Percentiles rank a stretch among this genome's conserved stretches.
Evolutionary conservation across 306 rosid genomes (phyloP).

Genomic region (Mimosa pudica): DNA sequence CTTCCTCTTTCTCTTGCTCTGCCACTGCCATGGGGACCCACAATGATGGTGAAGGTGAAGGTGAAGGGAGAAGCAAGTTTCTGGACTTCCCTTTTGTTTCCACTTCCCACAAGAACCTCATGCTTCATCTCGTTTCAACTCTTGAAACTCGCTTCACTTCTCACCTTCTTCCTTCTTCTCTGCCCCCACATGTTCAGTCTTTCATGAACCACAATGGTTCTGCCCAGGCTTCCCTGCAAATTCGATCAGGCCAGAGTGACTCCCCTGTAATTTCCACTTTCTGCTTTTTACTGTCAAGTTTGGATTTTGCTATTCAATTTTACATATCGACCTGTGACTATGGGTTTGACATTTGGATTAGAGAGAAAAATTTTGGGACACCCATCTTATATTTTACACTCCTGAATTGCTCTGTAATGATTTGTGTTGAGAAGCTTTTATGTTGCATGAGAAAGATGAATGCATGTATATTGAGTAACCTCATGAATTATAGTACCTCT

Average conservation of each 20-base stretch:
- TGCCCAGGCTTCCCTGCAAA: conserved; percentile 62
- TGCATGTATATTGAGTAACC: not conserved
- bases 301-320: conserved; percentile 5
- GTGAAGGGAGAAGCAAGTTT: conserved; percentile 47
- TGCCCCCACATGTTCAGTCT: conserved; percentile 64
- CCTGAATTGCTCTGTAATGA: not conserved
- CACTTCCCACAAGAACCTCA: conserved; percentile 57
- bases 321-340: not conserved
- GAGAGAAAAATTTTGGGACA: not conserved
- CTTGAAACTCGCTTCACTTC: conserved; percentile 61
- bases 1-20: conserved; percentile 32
- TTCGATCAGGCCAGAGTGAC: conserved; percentile 50
- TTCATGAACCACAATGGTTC: conserved; percentile 47
- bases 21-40: conserved; percentile 48
- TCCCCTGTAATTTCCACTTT: conserved; percentile 49
- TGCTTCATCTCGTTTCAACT: conserved; percentile 61
- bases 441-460: not conserved
- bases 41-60: conserved; percentile 13
- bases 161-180: conserved; percentile 71
- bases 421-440: not conserved
- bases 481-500: not conserved
- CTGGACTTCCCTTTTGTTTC: conserved; percentile 73
- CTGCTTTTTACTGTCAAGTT: not conserved
- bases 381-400: not conserved
- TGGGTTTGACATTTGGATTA: not conserved